These are phyloP conservation scores for Cyathus striatus DNA, from an alignment of 768 basidiomycete species.

Conservation along the genomic window DNA sequence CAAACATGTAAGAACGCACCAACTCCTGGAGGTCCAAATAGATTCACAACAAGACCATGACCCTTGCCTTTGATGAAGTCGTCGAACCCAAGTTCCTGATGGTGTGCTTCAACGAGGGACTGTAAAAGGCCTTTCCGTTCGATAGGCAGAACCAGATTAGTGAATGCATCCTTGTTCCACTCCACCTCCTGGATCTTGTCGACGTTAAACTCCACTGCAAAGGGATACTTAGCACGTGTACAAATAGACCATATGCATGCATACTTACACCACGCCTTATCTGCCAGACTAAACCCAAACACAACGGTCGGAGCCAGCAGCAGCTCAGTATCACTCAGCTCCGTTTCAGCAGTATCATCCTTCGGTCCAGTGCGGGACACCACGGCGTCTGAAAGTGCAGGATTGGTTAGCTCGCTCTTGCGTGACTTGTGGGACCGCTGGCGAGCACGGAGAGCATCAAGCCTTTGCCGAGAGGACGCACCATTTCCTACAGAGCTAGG, in stretches of 20 bases:
- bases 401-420: neutral
- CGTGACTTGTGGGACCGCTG: too few relatives aligned
- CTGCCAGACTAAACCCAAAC: constrained; percentile 57
- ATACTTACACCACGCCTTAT: constrained; percentile 54
- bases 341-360: constrained; percentile 21
- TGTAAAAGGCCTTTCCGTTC: constrained; percentile 49
- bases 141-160: constrained; percentile 52
- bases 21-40: constrained; percentile 56
- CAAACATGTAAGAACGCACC: constrained; percentile 23
- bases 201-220: constrained; percentile 62
- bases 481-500: constrained; percentile 1
- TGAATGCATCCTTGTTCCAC: constrained; percentile 55
- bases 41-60: constrained; percentile 51
- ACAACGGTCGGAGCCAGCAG: constrained; percentile 52
- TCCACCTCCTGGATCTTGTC: constrained; percentile 46
- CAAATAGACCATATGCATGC: neutral
- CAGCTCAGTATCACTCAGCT: constrained; percentile 47
- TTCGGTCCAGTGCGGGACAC: constrained; percentile 6
- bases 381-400: constrained; percentile 6
- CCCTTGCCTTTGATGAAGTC: constrained; percentile 66
- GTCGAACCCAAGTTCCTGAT: constrained; percentile 45
- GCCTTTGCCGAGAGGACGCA: neutral
- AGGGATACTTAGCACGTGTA: too few relatives aligned
- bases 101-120: constrained; percentile 55
- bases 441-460: too few relatives aligned